Percentiles rank a stretch among this genome's conserved stretches.
phyloP scores from a whole-genome alignment of 1,139 yeast genomes.

The Yamadazyma diddensiae region DNA sequence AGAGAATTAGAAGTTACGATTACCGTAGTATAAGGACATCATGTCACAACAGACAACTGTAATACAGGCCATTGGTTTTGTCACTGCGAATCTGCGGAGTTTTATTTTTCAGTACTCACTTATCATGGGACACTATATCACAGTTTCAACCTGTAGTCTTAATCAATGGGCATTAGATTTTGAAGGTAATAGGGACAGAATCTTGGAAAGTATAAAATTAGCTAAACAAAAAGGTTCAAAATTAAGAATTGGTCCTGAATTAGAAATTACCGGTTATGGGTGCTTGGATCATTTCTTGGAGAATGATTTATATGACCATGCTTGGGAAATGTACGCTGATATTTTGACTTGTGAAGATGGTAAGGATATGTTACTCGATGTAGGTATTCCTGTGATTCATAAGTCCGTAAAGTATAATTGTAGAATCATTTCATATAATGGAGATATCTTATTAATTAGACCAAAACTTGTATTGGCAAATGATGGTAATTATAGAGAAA shows the following conservation, averaged over 20 bases:
- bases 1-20: too few relatives aligned
- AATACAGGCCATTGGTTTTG: too few relatives aligned
- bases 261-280: conserved; percentile 93
- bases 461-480: conserved; percentile 93
- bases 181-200: conserved; percentile 93
- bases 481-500: conserved; percentile 96
- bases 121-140: conserved; percentile 53
- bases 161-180: conserved; percentile 99
- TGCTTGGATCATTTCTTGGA: conserved; percentile 95
- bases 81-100: too few relatives aligned
- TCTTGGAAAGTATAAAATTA: conserved; percentile 69
- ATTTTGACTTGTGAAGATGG: conserved; percentile 67
- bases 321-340: conserved; percentile 91
- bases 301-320: conserved; percentile 81
- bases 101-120: too few relatives aligned
- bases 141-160: conserved; percentile 64
- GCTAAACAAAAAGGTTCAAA: conserved; percentile 78
- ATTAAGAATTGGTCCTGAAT: conserved; percentile 93
- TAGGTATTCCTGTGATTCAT: conserved; percentile 93
- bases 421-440: conserved; percentile 77
- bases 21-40: too few relatives aligned
- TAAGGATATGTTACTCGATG: conserved; percentile 74
- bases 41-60: too few relatives aligned
- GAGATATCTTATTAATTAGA: conserved; percentile 75
- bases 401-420: conserved; percentile 89